Percentiles rank a stretch among this genome's conserved stretches.
phyloP scores from a whole-genome alignment of 768 basidiomycete genomes.

The Antrodiella citrinella region DNA sequence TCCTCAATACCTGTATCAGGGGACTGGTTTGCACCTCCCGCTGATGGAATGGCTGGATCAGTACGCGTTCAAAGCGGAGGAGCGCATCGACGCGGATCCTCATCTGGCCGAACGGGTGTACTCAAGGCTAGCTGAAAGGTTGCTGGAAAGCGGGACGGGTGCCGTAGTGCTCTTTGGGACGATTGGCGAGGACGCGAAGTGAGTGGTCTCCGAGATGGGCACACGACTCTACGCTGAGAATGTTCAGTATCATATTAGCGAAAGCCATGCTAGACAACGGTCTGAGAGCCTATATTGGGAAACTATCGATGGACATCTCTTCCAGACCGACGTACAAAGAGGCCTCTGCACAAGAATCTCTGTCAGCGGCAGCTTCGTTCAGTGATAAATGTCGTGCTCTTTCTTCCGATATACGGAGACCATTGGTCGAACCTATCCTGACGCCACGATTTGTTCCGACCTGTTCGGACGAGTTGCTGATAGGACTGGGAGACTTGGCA shows the following conservation, averaged over 20 bases:
- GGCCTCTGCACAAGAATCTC: conserved; percentile 38
- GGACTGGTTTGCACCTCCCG: conserved; percentile 78
- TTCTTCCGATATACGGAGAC: conserved; percentile 30
- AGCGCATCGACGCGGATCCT: conserved; percentile 56
- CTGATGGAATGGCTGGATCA: conserved; percentile 78
- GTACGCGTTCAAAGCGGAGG: conserved; percentile 80
- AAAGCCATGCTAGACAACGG: conserved; percentile 63
- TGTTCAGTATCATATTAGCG: conserved; percentile 66
- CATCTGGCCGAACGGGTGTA: conserved; percentile 62
- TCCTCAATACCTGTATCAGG: conserved; percentile 84
- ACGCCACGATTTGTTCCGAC: conserved; percentile 90
- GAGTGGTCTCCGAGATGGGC: conserved; percentile 19
- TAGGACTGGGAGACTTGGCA: conserved; percentile 52
- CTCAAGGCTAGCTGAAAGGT: conserved; percentile 49
- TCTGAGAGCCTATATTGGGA: conserved; percentile 78
- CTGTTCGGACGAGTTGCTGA: conserved; percentile 65
- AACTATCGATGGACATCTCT: conserved; percentile 84
- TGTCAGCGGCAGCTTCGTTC: conserved; percentile 48
- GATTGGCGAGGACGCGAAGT: conserved; percentile 80
- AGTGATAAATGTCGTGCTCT: conserved; percentile 39
- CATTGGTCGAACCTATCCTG: conserved; percentile 67
- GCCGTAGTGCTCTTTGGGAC: conserved; percentile 78
- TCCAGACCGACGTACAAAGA: conserved; percentile 68
- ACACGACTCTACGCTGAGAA: background rate
- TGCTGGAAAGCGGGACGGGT: conserved; percentile 71